phyloP scores from a whole-genome alignment of 2,329 filamentous ascomycete species.

The Fusarium marasasianum region DNA sequence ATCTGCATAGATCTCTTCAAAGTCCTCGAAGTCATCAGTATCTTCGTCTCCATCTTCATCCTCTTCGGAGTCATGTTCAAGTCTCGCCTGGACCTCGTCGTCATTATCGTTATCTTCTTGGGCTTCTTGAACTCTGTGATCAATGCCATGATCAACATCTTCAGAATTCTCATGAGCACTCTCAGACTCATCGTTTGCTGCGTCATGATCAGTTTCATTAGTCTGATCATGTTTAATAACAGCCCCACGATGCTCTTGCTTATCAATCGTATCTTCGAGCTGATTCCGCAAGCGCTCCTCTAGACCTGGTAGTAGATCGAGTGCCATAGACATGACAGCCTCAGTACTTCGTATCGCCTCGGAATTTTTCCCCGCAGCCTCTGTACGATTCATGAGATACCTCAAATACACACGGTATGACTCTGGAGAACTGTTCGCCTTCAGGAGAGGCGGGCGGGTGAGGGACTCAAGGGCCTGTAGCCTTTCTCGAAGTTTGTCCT shows the following conservation, averaged over 20 bases:
- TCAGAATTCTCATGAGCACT: neutral
- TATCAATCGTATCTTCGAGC: neutral
- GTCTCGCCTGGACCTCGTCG: fast-evolving
- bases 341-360: neutral
- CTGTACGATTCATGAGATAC: neutral
- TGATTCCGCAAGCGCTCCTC: neutral
- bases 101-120: fast-evolving
- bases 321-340: neutral
- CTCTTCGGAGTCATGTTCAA: neutral
- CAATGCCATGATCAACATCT: neutral
- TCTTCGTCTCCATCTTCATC: fast-evolving
- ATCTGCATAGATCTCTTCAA: fast-evolving
- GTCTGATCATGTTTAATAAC: neutral
- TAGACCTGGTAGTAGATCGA: neutral
- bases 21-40: fast-evolving
- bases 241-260: neutral
- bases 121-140: neutral
- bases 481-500: neutral
- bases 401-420: neutral
- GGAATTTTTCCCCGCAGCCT: neutral
- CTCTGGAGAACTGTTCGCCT: neutral
- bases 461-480: neutral
- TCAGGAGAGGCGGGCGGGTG: neutral
- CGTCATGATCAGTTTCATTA: neutral
- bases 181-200: neutral